phyloP scores from a whole-genome alignment of 164 flowering plant genomes.

The Piper longum region DNA sequence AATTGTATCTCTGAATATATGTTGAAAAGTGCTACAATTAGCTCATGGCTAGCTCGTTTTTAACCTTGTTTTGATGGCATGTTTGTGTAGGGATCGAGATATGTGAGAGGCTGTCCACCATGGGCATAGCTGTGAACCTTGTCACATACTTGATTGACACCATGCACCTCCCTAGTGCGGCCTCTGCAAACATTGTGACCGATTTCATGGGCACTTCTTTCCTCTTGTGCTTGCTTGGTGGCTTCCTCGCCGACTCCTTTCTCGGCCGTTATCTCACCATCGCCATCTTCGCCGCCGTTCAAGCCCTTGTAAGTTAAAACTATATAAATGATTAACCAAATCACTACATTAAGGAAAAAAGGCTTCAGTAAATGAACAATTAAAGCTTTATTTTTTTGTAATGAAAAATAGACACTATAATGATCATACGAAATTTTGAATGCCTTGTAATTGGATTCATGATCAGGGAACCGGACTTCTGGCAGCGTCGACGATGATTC shows the following conservation, averaged over 20 bases:
- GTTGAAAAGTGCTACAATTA: too few relatives aligned
- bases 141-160: slow-evolving; percentile 73
- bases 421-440: background rate
- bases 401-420: too few relatives aligned
- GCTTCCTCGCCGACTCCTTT: slow-evolving; percentile 82
- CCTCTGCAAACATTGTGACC: slow-evolving; percentile 74
- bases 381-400: too few relatives aligned
- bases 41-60: too few relatives aligned
- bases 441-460: background rate
- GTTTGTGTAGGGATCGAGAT: slow-evolving; percentile 47
- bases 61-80: background rate
- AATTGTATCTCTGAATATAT: too few relatives aligned
- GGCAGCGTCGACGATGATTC: slow-evolving; percentile 41
- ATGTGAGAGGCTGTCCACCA: slow-evolving; percentile 76
- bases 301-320: slow-evolving; percentile 29
- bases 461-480: slow-evolving; percentile 56
- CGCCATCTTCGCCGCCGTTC: slow-evolving; percentile 47
- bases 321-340: background rate
- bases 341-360: too few relatives aligned
- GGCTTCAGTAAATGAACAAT: too few relatives aligned
- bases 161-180: slow-evolving; percentile 73
- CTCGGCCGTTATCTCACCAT: slow-evolving; percentile 74
- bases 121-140: slow-evolving; percentile 92
- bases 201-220: slow-evolving; percentile 84
- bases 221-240: slow-evolving; percentile 74